These are phyloP conservation scores for Nemania sp. DNA, from an alignment of 2,329 filamentous ascomycete genomes.

Conservation along the genomic window DNA sequence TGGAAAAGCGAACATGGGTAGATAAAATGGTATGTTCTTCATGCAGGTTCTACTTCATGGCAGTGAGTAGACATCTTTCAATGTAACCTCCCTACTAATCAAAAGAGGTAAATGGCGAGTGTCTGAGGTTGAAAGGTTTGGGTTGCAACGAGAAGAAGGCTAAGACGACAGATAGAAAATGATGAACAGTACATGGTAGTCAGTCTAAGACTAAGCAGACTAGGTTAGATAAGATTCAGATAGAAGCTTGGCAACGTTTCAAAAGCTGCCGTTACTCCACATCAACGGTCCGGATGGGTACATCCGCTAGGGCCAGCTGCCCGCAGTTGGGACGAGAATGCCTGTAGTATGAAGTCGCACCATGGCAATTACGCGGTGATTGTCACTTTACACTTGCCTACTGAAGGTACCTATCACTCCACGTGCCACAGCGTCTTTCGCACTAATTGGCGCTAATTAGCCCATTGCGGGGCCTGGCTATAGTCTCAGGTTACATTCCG, in stretches of 20 bases:
- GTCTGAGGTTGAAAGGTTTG: too few species aligned
- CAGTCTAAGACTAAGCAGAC: background rate
- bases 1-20: background rate
- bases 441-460: background rate
- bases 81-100: background rate
- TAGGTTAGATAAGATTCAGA: too few species aligned
- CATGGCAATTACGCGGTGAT: too few species aligned
- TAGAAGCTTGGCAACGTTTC: slow-evolving; percentile 34
- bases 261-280: slow-evolving; percentile 21
- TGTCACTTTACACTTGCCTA: background rate
- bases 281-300: background rate
- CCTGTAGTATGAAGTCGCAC: too few species aligned
- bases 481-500: too few species aligned
- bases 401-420: too few species aligned
- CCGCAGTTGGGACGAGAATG: too few species aligned
- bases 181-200: background rate
- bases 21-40: background rate
- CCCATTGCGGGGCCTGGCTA: background rate
- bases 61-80: background rate
- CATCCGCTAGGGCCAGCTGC: slow-evolving; percentile 4
- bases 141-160: too few species aligned
- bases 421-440: too few species aligned
- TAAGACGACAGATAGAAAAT: background rate
- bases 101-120: background rate
- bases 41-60: background rate